phyloP scores from a whole-genome alignment of 2,329 filamentous ascomycete species.

The Colletotrichum neosansevieriae region DNA sequence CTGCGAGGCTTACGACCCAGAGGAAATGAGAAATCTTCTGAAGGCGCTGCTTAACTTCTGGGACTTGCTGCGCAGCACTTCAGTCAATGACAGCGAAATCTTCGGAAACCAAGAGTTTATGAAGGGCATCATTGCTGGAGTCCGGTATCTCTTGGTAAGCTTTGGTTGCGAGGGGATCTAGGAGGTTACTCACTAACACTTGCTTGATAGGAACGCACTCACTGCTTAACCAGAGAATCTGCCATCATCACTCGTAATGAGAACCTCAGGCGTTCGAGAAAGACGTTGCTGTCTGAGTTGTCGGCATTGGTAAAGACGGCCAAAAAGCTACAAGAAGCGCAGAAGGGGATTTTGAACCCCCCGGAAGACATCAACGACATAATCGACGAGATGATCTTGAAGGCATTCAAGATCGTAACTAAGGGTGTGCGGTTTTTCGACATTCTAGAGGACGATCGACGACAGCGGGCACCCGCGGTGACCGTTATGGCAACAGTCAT shows the following conservation, averaged over 20 bases:
- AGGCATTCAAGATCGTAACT: conserved; percentile 94
- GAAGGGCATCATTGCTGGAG: conserved; percentile 92
- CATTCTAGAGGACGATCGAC: conserved; percentile 77
- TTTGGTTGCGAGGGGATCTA: neutral
- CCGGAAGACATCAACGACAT: conserved; percentile 76
- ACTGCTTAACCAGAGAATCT: conserved; percentile 88
- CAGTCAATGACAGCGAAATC: conserved; percentile 79
- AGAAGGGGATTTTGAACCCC: conserved; percentile 61
- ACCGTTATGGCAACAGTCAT: conserved; percentile 71
- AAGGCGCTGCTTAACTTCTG: conserved; percentile 91
- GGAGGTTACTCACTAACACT: conserved; percentile 2
- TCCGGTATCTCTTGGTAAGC: conserved; percentile 88
- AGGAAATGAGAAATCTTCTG: conserved; percentile 85
- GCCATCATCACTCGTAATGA: conserved; percentile 80
- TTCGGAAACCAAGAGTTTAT: conserved; percentile 95
- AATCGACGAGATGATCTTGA: conserved; percentile 92
- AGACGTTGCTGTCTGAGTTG: conserved; percentile 88
- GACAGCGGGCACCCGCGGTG: conserved; percentile 62
- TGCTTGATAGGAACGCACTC: conserved; percentile 79
- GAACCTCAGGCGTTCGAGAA: conserved; percentile 81
- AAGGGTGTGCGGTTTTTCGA: conserved; percentile 92
- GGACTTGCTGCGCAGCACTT: conserved; percentile 86
- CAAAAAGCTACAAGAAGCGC: conserved; percentile 84
- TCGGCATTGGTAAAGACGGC: conserved; percentile 90
- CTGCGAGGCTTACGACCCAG: conserved; percentile 93